Evolutionary conservation across 768 basidiomycete genomes (phyloP).

Genomic region (Mycena maculata): DNA sequence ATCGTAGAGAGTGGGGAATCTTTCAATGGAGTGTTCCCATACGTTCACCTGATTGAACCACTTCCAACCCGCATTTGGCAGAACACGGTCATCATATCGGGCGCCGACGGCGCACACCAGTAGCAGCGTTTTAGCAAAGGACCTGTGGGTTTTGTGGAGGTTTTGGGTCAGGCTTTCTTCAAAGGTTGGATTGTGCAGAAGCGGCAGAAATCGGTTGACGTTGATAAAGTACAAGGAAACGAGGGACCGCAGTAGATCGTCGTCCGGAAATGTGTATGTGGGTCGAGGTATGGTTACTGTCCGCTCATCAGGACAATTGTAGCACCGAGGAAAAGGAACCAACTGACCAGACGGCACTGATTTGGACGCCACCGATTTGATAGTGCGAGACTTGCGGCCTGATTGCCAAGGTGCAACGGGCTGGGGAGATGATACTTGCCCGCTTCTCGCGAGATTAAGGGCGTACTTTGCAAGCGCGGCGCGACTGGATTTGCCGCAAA

Average conservation of each 20-base stretch:
- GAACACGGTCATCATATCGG: conserved; percentile 63
- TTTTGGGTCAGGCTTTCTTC: conserved; percentile 51
- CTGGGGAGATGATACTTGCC: too few species aligned
- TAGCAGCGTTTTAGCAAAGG: conserved; percentile 70
- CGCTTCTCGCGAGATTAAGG: too few species aligned
- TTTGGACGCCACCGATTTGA: too few species aligned
- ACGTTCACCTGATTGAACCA: conserved; percentile 77
- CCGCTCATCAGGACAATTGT: too few species aligned
- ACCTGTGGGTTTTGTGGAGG: conserved; percentile 58
- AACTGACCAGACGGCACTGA: too few species aligned
- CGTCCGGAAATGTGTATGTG: conserved; percentile 60
- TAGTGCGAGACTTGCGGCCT: too few species aligned
- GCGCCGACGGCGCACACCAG: conserved; percentile 79
- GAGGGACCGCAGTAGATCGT: conserved; percentile 62
- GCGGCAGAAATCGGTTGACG: conserved; percentile 66
- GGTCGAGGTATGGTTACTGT: background rate
- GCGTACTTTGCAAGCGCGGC: too few species aligned
- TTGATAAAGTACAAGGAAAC: conserved; percentile 73
- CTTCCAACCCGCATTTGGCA: conserved; percentile 69
- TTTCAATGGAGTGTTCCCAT: conserved; percentile 70
- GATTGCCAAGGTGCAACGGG: too few species aligned
- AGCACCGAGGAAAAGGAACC: too few species aligned
- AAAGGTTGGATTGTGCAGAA: conserved; percentile 81
- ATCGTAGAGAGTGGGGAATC: conserved; percentile 75
- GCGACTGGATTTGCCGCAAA: too few species aligned